Evolutionary conservation across 2,329 filamentous ascomycete species (phyloP).

Genomic region (Talaromyces sp.): DNA sequence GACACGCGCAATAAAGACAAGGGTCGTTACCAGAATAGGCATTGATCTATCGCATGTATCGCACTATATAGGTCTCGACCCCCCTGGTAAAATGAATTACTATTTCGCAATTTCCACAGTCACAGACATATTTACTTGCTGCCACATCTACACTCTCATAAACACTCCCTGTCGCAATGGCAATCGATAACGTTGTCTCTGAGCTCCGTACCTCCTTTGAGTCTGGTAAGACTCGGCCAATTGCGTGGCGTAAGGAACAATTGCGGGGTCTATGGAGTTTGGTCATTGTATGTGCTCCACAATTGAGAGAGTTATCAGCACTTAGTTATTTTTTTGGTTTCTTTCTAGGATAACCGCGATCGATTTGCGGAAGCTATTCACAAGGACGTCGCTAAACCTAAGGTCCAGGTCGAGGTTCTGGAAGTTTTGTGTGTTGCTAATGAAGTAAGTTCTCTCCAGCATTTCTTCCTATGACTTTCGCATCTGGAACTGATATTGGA

Average conservation of each 20-base stretch:
- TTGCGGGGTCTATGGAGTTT: conserved; percentile 3
- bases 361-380: conserved; percentile 7
- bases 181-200: conserved; percentile 1
- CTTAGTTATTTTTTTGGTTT: background rate
- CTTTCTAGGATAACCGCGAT: conserved; percentile 6
- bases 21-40: background rate
- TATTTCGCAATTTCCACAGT: background rate
- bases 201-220: conserved; percentile 4
- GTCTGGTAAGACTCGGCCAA: conserved; percentile 5
- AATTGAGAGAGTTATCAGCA: background rate
- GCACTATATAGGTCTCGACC: background rate
- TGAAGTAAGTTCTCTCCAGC: background rate
- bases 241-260: conserved; percentile 7
- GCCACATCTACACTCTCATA: background rate
- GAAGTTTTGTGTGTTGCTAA: conserved; percentile 8
- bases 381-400: conserved; percentile 6
- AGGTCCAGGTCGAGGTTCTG: conserved; percentile 6
- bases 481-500: background rate
- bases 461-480: background rate
- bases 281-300: conserved; percentile 1
- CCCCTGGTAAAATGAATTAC: background rate
- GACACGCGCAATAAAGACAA: background rate
- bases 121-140: background rate
- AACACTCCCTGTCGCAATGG: background rate
- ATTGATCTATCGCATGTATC: background rate